phyloP scores from a whole-genome alignment of 1,139 yeast genomes.

The Kazachstania sp. region DNA sequence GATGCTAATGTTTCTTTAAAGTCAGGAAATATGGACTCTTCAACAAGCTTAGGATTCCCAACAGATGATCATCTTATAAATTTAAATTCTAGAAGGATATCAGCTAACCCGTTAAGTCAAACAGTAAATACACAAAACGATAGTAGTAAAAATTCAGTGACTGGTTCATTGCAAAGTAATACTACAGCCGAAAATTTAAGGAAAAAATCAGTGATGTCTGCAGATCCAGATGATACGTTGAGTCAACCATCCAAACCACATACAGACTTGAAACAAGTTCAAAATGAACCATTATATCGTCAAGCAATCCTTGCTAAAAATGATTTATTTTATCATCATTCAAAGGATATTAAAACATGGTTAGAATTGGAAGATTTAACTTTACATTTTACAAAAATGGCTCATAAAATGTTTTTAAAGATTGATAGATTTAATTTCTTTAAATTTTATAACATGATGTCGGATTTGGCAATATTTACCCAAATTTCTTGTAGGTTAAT shows the following conservation, averaged over 20 bases:
- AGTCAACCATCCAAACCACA: neutral
- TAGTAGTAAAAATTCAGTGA: neutral
- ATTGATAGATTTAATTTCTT: conserved; percentile 44
- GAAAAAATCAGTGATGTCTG: neutral
- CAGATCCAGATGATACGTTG: neutral
- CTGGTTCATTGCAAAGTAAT: neutral
- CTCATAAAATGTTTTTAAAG: conserved; percentile 42
- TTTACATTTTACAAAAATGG: conserved; percentile 39
- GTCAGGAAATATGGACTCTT: neutral
- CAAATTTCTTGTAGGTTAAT: conserved; percentile 47
- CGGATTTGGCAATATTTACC: conserved; percentile 41
- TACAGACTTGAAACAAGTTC: neutral
- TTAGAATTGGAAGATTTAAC: conserved; percentile 42
- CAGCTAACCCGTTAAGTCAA: neutral
- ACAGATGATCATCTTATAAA: conserved; percentile 23
- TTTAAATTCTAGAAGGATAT: conserved; percentile 15
- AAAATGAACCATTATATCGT: conserved; percentile 5
- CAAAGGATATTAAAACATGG: conserved; percentile 55
- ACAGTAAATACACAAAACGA: neutral
- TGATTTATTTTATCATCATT: conserved; percentile 46
- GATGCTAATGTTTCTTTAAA: conserved; percentile 14
- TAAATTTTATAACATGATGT: conserved; percentile 43
- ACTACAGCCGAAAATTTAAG: neutral
- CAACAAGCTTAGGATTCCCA: conserved; percentile 16
- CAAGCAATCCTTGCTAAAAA: conserved; percentile 23